These are phyloP conservation scores for Aspergillus sp. DNA, from an alignment of 2,329 filamentous ascomycete species.

Conservation along the genomic window DNA sequence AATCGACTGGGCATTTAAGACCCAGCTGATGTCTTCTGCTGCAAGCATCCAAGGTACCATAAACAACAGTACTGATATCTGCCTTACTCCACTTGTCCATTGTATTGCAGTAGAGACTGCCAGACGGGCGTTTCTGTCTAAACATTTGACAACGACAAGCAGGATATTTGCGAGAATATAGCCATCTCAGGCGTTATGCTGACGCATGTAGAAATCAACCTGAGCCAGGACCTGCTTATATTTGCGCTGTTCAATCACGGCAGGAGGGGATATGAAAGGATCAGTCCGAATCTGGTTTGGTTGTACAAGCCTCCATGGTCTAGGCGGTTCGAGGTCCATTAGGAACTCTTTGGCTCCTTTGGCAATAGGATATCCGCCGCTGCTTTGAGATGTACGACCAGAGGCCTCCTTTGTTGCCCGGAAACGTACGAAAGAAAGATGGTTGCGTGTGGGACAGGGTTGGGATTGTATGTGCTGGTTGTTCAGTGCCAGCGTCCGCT, in stretches of 20 bases:
- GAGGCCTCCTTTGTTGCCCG: too few relatives aligned
- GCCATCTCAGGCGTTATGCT: conserved; percentile 6
- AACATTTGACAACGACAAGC: neutral
- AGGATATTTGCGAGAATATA: conserved; percentile 6
- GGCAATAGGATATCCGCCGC: too few relatives aligned
- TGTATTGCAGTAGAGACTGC: too few relatives aligned
- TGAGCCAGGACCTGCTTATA: conserved; percentile 5
- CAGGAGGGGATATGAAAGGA: conserved; percentile 6
- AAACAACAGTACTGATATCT: neutral
- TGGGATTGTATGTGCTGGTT: too few relatives aligned
- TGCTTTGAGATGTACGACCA: too few relatives aligned
- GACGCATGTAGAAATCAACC: conserved; percentile 12
- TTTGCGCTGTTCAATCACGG: neutral
- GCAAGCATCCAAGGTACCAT: neutral
- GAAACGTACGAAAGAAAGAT: too few relatives aligned
- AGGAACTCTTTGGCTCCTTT: too few relatives aligned
- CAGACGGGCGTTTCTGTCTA: neutral
- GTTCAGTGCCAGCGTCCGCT: too few relatives aligned
- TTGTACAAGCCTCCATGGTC: too few relatives aligned
- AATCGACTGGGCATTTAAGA: too few relatives aligned
- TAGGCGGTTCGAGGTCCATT: too few relatives aligned
- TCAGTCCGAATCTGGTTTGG: conserved; percentile 1
- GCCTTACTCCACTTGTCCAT: neutral
- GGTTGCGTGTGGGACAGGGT: too few relatives aligned
- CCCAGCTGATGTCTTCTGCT: neutral